Evolutionary conservation across 257 asterid species (phyloP).

Genomic region (Ilex asprella): DNA sequence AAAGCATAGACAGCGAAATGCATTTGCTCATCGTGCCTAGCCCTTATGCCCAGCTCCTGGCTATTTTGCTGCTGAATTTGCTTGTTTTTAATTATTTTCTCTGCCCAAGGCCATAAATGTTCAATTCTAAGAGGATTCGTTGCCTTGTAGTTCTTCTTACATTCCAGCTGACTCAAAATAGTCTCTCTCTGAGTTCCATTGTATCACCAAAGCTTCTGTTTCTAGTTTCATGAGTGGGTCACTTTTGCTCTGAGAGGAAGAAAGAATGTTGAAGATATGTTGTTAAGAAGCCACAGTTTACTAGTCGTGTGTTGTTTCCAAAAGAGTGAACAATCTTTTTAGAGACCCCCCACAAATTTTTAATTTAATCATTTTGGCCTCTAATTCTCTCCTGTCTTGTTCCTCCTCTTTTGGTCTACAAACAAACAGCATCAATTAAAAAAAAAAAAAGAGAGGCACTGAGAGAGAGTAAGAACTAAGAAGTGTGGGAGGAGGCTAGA

Average conservation of each 20-base stretch:
- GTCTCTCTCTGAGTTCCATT: slow-evolving; percentile 5
- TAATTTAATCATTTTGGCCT: slow-evolving; percentile 20
- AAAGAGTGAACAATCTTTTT: slow-evolving; percentile 30
- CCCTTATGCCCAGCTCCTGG: neutral
- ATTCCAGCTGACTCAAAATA: too few relatives aligned
- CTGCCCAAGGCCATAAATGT: neutral
- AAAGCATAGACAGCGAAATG: slow-evolving; percentile 9
- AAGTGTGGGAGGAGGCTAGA: neutral
- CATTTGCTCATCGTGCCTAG: slow-evolving; percentile 9
- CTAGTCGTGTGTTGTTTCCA: slow-evolving; percentile 21
- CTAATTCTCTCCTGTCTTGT: slow-evolving; percentile 21
- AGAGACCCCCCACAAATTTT: slow-evolving; percentile 14
- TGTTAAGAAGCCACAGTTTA: slow-evolving; percentile 11
- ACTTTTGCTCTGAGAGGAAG: slow-evolving; percentile 2
- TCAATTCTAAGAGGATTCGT: neutral
- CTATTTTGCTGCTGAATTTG: neutral
- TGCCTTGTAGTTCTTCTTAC: too few relatives aligned
- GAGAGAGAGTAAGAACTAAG: neutral
- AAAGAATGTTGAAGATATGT: neutral
- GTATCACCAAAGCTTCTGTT: slow-evolving; percentile 5
- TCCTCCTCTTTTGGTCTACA: slow-evolving; percentile 57
- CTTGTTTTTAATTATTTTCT: neutral
- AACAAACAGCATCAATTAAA: slow-evolving; percentile 27
- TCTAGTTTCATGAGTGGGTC: slow-evolving; percentile 6
- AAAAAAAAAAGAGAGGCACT: neutral